Evolutionary conservation across 441 rosid species (phyloP), one percentile per base, ranked within the genome.

Genomic region (Euphorbia schlechtendalii): DNA sequence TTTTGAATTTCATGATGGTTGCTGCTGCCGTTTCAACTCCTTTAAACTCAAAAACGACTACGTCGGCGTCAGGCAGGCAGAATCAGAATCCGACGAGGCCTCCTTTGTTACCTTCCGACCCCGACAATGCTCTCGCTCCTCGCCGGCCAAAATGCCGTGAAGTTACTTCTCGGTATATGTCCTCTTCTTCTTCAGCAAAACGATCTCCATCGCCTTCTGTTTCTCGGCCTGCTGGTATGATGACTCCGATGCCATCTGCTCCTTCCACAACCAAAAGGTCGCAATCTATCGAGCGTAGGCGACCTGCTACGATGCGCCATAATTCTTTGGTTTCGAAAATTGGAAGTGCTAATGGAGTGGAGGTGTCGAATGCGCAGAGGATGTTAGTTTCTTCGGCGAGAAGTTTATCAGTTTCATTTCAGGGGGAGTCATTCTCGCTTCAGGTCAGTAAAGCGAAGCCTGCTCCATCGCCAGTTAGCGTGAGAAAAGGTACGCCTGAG

Each of bases 341-440:
- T 6, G 80, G 71, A 18, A 69, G 68, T 30, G 69, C 78, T 8
- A 40, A 27, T 40, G 71, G 49, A 28, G 65, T 74, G 2, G 83
- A 80, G 21, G 12, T 81, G 56, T 76, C 86, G 10, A 69, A 82
- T 56, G 84, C 85, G 67, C 91, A 85, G 81, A 82, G 69, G 76
- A 72, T 83, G 90, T 73, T 89, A 67, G 72, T 82, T 65, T 81
- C 88, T 48, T 89, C 98, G 13, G 80, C 87, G 22, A 82, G 96
- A 78, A 82, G 93, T 76, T 71, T 90, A 76, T 83, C 91, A 17
- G 84, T 84, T 28, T 85, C 97, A 59, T 88, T 90, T 85, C 97
- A 86, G 71, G 98, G 96, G 3, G 90, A 80, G 63, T 83, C 91
- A 48, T 86, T 82, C 73, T 71, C 96, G 59, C 74, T 78, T 65